These are phyloP conservation scores for Chenopodium berlandieri DNA, from an alignment of 148 eudicot genomes.

Conservation along the genomic window DNA sequence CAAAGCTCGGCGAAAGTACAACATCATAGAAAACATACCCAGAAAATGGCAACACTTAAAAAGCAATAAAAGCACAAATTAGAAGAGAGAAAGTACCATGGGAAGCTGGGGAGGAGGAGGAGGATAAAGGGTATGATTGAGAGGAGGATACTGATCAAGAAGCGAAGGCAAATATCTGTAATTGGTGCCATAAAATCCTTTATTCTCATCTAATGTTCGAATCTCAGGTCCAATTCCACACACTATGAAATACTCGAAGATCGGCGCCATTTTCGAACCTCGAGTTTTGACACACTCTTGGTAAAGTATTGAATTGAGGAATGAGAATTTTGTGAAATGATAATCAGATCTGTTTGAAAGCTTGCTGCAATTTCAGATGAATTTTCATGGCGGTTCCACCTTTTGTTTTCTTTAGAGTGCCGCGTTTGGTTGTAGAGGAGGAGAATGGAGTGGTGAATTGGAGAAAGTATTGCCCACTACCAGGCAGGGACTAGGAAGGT, in stretches of 20 bases:
- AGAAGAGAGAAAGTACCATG: constrained; percentile 35
- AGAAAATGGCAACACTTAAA: neutral
- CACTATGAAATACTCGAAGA: constrained; percentile 88
- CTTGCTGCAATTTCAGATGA: neutral
- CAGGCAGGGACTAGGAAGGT: no score
- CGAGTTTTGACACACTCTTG: neutral
- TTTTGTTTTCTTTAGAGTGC: no score
- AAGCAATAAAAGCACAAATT: neutral
- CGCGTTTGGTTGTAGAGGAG: no score
- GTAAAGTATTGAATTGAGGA: neutral
- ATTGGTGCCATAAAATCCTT: constrained; percentile 64
- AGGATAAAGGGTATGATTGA: constrained; percentile 64
- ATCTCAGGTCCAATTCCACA: constrained; percentile 91
- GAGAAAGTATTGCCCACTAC: no score
- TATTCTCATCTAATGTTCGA: constrained; percentile 62
- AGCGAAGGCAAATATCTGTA: constrained; percentile 66
- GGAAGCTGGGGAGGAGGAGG: constrained; percentile 92
- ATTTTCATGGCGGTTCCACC: neutral
- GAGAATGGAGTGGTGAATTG: no score
- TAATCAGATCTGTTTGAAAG: neutral
- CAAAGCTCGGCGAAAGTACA: neutral
- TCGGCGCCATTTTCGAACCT: constrained; percentile 45
- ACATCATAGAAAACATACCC: neutral
- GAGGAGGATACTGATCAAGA: constrained; percentile 78
- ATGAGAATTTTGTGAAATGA: neutral